Evolutionary conservation across 2,329 filamentous ascomycete genomes (phyloP), one percentile per base, ranked within the genome.

Genomic region (Penicillium sp.): DNA sequence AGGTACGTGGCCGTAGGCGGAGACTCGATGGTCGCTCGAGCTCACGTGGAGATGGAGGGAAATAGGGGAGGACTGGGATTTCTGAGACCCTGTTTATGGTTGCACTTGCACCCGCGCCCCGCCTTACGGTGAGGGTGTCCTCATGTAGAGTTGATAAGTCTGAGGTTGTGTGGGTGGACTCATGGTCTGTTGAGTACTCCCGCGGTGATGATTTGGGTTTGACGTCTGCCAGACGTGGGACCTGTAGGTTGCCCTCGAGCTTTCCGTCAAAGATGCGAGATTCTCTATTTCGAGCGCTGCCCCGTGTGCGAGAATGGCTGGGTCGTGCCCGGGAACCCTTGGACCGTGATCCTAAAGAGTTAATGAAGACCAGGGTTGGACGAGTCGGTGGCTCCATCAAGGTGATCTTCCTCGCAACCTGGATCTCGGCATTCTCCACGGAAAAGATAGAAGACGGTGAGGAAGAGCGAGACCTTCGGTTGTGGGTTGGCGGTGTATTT

Each of bases 281-380:
- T 31, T 59, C 61, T 2, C 61, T 53, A 14, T 61, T 57, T 37
- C 61, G 59, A 49, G 59, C 37, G 29, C 51, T 60, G 19, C 48
- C 55, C 21, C 60, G 55, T 10, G 59, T 54, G 22, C 60, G 63
- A 49, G 55, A 41, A 16, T 60, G 48, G 22, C 16, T 55, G 0
- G 55, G 26, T 8, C 55, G 56, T 16, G 61, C 45, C 46, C 55
- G 60, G 2, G 60, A 45, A 19, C 35, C 19, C 57, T 63, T 67
- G 13, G 54, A 51, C 10, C 57, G 55, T 54, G 62, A 35, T n/a
- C 57, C 48, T 37, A 66, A 57, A 10, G 71, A 64, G 31, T 68
- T 71, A 56, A 74, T 73, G 52, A 69, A 62, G 35, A 74, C 67
- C 55, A 74, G 47, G 27, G 65, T 69, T 22, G 72, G 72, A 48